phyloP scores from a whole-genome alignment of 257 asterid genomes.

The Nyctanthes arbortristis region DNA sequence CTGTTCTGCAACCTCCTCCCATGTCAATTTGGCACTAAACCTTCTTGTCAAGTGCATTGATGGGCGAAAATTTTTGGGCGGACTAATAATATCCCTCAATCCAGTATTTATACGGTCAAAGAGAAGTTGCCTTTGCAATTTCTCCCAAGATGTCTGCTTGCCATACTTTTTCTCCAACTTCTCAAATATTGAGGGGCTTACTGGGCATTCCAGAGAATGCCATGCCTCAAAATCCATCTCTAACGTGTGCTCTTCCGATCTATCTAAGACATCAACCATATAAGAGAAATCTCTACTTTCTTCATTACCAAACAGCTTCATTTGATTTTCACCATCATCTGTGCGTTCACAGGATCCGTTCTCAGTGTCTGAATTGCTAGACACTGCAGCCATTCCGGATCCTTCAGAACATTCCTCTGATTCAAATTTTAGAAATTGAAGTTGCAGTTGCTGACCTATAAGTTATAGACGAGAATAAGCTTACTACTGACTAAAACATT shows the following conservation, averaged over 20 bases:
- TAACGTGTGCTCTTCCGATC: constrained; percentile 30
- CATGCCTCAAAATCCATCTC: constrained; percentile 38
- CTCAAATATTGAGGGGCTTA: constrained; percentile 53
- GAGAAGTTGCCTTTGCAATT: constrained; percentile 59
- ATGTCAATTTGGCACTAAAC: background rate
- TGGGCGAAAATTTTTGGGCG: constrained; percentile 17
- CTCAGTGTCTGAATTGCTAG: constrained; percentile 56
- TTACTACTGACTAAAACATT: constrained; percentile 5
- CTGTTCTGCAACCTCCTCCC: background rate
- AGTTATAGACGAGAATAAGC: constrained; percentile 17
- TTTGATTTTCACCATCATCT: constrained; percentile 30
- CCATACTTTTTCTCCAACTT: constrained; percentile 66
- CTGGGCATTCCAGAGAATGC: constrained; percentile 49
- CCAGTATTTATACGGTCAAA: constrained; percentile 67
- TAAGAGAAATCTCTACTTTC: constrained; percentile 66
- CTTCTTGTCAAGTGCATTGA: constrained; percentile 20
- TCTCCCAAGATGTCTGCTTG: constrained; percentile 62
- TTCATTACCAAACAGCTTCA: constrained; percentile 39
- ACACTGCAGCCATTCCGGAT: constrained; percentile 55
- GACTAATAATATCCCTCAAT: constrained; percentile 38
- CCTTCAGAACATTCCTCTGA: constrained; percentile 63
- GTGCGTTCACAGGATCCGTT: constrained; percentile 29
- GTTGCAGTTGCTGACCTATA: constrained; percentile 50
- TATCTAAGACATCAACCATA: constrained; percentile 72
- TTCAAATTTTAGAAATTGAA: constrained; percentile 44